Evolutionary conservation across 2,329 filamentous ascomycete genomes (phyloP), one percentile per base, ranked within the genome.

Genomic region (Fusarium penzigii): DNA sequence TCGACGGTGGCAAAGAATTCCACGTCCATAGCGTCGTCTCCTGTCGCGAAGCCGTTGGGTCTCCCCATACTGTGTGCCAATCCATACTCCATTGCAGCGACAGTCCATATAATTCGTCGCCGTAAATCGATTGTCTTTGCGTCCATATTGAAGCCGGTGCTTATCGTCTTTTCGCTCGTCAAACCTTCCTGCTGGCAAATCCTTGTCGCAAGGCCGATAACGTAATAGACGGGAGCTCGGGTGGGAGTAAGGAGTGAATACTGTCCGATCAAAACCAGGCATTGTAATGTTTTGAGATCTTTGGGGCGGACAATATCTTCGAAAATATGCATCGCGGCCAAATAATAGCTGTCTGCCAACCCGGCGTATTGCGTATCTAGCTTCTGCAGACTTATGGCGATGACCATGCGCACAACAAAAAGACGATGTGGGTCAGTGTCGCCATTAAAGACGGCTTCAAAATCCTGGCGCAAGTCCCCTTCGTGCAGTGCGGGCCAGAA

Each of bases 201-300:
- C 59, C 91, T 87, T 14, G 90, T 88, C 8, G 92, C 92, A 17
- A 96, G 82, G 7, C 94, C 94, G 42, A 97, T 84, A 45, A 97
- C 87, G 73, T 95, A 97, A 73, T 96, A 97, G 17, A 95, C 88
- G 14, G 93, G 92, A 6, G 91, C 96, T 54, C 92, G 81, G 1
- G 93, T 97, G 1, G 94, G 93, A 0, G 93, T 97, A 41, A 97
- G 76, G 17, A 97, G 78, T 0, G 94, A 97, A 70, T 97, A 97
- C 65, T 94, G 90, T 2, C 86, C 91, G 61, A 97, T 89, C 14
- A 99, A 75, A 4, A 88, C 82, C 49, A 97, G 85, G 63, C 93
- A 97, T 72, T 97, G 94, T 14, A 97, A 75, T 0, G 94, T 95
- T 64, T 87, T 90, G 29, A 97, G 73, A 68, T 97, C 90, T 78